These are phyloP conservation scores for Anisodus tanguticus DNA, from an alignment of 257 asterid species.

Conservation along the genomic window DNA sequence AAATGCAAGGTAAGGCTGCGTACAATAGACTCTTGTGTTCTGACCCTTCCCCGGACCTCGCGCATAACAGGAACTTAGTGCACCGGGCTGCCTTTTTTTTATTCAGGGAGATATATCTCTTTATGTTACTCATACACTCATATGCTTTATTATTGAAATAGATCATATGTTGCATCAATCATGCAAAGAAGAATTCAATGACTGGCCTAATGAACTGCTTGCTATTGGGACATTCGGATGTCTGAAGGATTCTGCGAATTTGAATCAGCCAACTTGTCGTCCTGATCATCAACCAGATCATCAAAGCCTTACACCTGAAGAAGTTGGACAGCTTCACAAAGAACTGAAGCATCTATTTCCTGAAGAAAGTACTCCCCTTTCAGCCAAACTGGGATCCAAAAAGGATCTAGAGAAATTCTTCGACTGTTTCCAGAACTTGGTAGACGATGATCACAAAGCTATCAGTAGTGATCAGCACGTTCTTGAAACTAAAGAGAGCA, in stretches of 20 bases:
- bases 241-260: slow-evolving; percentile 36
- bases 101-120: background rate
- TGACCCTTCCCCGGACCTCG: too few species aligned
- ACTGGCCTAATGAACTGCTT: slow-evolving; percentile 75
- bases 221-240: slow-evolving; percentile 87
- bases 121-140: background rate
- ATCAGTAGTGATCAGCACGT: slow-evolving; percentile 9
- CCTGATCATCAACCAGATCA: background rate
- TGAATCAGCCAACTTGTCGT: slow-evolving; percentile 22
- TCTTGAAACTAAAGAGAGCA: slow-evolving; percentile 28
- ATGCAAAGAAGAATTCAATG: slow-evolving; percentile 68
- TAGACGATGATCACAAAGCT: slow-evolving; percentile 32
- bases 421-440: slow-evolving; percentile 37
- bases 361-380: slow-evolving; percentile 26
- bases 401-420: slow-evolving; percentile 45
- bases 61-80: too few species aligned
- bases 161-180: slow-evolving; percentile 39
- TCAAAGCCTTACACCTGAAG: slow-evolving; percentile 36
- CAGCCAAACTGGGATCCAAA: slow-evolving; percentile 38
- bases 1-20: too few species aligned
- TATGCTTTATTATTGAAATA: background rate
- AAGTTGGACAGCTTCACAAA: slow-evolving; percentile 44
- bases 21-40: too few species aligned
- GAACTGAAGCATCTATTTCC: slow-evolving; percentile 40
- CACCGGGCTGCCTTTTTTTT: too few species aligned